These are phyloP conservation scores for Claviceps sorghi DNA, from an alignment of 2,329 filamentous ascomycete genomes.

Conservation along the genomic window DNA sequence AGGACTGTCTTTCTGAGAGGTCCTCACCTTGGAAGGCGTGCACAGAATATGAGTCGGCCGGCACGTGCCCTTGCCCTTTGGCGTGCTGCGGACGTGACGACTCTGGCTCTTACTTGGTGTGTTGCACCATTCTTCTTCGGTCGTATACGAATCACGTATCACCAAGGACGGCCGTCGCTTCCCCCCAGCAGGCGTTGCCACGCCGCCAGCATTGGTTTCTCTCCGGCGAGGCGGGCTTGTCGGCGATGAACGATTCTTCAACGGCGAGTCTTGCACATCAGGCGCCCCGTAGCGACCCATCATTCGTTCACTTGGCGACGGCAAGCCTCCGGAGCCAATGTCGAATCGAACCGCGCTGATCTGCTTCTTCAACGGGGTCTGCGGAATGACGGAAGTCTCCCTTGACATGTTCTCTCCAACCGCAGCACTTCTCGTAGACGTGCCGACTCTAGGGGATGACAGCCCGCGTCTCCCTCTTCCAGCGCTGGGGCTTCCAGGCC, in stretches of 20 bases:
- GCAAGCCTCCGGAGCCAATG: slow-evolving; percentile 26
- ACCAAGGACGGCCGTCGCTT: slow-evolving; percentile 18
- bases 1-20: slow-evolving; percentile 2
- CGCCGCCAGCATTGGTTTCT: slow-evolving; percentile 10
- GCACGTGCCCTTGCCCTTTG: neutral
- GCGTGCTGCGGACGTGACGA: neutral
- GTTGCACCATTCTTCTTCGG: slow-evolving; percentile 18
- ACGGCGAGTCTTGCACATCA: slow-evolving; percentile 20
- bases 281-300: slow-evolving; percentile 24
- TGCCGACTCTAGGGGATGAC: neutral
- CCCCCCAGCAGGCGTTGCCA: slow-evolving; percentile 8
- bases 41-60: neutral
- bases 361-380: slow-evolving; percentile 25
- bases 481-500: slow-evolving; percentile 15
- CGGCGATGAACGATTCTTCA: slow-evolving; percentile 21
- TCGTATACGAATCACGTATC: slow-evolving; percentile 31
- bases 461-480: slow-evolving; percentile 3
- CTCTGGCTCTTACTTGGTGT: slow-evolving; percentile 14
- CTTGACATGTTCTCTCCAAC: slow-evolving; percentile 7
- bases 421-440: neutral
- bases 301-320: slow-evolving; percentile 27
- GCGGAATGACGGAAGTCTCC: slow-evolving; percentile 23
- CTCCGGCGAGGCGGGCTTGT: slow-evolving; percentile 9
- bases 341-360: slow-evolving; percentile 18
- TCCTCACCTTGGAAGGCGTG: neutral